Base-by-base conservation (phyloP, 2,329 filamentous ascomycete genomes). In the Dothideomycetes sp. region DNA sequence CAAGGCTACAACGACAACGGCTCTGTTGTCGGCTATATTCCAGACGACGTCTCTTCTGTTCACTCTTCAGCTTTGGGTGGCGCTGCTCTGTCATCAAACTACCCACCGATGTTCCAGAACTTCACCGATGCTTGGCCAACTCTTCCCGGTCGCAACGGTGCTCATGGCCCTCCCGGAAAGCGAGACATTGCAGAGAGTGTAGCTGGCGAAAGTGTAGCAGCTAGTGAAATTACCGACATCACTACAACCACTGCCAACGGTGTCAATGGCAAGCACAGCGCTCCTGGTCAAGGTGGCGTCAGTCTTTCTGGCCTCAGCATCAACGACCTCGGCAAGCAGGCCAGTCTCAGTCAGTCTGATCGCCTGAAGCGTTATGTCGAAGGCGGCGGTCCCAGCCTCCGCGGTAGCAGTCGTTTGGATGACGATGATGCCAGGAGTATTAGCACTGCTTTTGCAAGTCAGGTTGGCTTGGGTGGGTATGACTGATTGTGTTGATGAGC, bases 351-450 rank as follows among this genome's bases (percentile, higher is more conserved):
- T 49, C 86, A 93, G 55, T 87, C 81, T 38, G 91, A 98, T 57
- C 85, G 91, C 35, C 72, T 98, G 45, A 93, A 91, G 65, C 83
- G 91, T 51, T 96, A 94, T 54, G 85, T 95, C 19, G 91, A 96
- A 61, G 68, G 67, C 46, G 77, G 77, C 16, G 45, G 47, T 15
- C 45, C 45, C 27, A 37, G 24, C 4, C 38, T 44, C 18, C 38
- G 37, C 33, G 71, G 70, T 19, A 69, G 73, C 47, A 84, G 79
- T 57, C 77, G 80, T 17, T 61, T 65, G 31, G 69, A 81, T 46
- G 91, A 98, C 50, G 91, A 98, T 50, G 91, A 96, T 58, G 86
- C 91, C 54, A 86, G 91, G 64, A 96, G 89, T 62, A 78, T 96
- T 54, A 94, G 86, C 56, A 96, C 91, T 38, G 88, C 88, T 36